Evolutionary conservation across 192 early-diverging fungal genomes (phyloP).

Genomic region (Glomus cerebriforme): DNA sequence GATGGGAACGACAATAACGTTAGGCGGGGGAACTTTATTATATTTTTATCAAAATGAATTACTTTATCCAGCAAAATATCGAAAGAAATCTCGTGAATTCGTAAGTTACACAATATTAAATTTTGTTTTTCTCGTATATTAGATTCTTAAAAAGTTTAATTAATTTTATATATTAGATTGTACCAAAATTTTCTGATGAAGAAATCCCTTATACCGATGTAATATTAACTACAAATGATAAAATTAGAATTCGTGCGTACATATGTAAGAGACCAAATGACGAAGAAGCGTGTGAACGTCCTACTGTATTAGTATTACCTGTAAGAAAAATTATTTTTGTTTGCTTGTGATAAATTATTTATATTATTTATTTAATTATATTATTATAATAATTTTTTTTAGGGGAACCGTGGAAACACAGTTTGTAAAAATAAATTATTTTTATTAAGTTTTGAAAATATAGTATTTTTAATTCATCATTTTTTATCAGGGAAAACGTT

Average conservation of each 20-base stretch:
- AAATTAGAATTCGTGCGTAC: constrained; percentile 79
- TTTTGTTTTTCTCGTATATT: constrained; percentile 32
- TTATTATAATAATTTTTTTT: constrained; percentile 11
- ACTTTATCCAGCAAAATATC: background rate
- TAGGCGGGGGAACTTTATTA: background rate
- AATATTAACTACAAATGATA: constrained; percentile 75
- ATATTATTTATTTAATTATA: background rate
- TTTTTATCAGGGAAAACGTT: constrained; percentile 76
- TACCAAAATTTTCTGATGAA: constrained; percentile 68
- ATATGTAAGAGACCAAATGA: constrained; percentile 66
- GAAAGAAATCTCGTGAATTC: background rate
- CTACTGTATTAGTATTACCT: constrained; percentile 88
- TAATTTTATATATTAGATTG: constrained; percentile 15
- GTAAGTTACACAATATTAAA: background rate
- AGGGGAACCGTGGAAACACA: constrained; percentile 97
- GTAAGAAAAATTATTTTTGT: constrained; percentile 33
- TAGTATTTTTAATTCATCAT: constrained; percentile 7
- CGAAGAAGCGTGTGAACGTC: constrained; percentile 49
- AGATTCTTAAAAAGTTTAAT: background rate
- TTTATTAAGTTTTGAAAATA: background rate
- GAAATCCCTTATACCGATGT: constrained; percentile 58
- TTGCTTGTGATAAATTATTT: too few relatives aligned
- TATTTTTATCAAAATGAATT: background rate
- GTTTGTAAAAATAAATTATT: constrained; percentile 33
- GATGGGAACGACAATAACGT: background rate